These are phyloP conservation scores for Mycena polygramma DNA, from an alignment of 768 basidiomycete genomes.

Conservation along the genomic window DNA sequence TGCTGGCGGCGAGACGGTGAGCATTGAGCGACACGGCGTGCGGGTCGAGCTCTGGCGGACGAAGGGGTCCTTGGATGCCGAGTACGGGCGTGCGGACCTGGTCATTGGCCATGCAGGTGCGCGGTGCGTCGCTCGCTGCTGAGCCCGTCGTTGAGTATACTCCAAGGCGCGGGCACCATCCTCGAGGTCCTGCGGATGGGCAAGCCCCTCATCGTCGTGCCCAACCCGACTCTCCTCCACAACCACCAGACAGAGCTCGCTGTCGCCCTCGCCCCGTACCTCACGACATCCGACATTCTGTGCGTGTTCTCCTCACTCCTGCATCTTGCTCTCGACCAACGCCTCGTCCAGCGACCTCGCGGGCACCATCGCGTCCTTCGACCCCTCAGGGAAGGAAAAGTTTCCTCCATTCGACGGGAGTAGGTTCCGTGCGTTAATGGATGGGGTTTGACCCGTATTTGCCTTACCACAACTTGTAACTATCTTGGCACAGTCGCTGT, in stretches of 20 bases:
- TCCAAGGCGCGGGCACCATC: conserved; percentile 92
- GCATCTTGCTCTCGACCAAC: conserved; percentile 10
- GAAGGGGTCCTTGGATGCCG: conserved; percentile 76
- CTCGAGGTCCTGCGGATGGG: conserved; percentile 84
- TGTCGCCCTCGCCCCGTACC: conserved; percentile 69
- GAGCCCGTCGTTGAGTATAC: conserved; percentile 1
- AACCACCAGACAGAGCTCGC: conserved; percentile 96
- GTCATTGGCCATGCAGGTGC: conserved; percentile 96
- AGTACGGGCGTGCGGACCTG: conserved; percentile 76
- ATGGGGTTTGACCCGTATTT: conserved; percentile 68
- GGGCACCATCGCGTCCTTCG: conserved; percentile 64
- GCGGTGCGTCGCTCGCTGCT: conserved; percentile 38
- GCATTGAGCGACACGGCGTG: conserved; percentile 56
- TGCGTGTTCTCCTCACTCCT: conserved; percentile 58
- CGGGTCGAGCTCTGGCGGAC: conserved; percentile 78
- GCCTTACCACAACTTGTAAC: conserved; percentile 12
- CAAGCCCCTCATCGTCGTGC: conserved; percentile 88
- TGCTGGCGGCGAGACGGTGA: conserved; percentile 44
- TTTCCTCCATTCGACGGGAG: conserved; percentile 80
- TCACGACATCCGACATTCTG: conserved; percentile 69
- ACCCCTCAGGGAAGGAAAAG: conserved; percentile 58
- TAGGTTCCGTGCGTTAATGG: conserved; percentile 75
- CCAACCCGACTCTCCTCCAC: conserved; percentile 89
- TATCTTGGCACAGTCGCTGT: background rate
- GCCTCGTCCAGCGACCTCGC: conserved; percentile 61